phyloP scores from a whole-genome alignment of 768 basidiomycete genomes.

The Tephrocybe rancida region DNA sequence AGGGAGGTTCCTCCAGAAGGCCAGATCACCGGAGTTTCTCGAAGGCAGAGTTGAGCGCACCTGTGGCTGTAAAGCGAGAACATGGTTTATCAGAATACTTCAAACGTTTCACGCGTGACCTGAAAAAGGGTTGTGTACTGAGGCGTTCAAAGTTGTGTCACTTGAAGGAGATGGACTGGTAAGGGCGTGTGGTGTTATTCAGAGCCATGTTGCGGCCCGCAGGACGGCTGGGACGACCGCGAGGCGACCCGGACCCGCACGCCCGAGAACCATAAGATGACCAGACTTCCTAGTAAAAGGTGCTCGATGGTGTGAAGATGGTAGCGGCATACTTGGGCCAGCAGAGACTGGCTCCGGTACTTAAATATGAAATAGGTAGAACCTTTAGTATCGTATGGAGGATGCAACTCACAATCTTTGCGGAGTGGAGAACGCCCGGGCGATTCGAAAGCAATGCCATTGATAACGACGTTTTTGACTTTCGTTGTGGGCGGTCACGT shows the following conservation, averaged over 20 bases:
- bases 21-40: slow-evolving; percentile 29
- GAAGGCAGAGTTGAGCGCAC: slow-evolving; percentile 50
- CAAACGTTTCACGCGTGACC: slow-evolving; percentile 52
- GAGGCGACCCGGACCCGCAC: slow-evolving; percentile 64
- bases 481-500: slow-evolving; percentile 36
- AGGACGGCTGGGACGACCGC: slow-evolving; percentile 42
- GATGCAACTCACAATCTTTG: slow-evolving; percentile 73
- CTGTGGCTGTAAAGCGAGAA: slow-evolving; percentile 92
- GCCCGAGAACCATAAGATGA: slow-evolving; percentile 57
- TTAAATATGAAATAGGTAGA: slow-evolving; percentile 23
- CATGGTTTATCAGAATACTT: slow-evolving; percentile 86
- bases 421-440: slow-evolving; percentile 85
- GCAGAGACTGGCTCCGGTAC: slow-evolving; percentile 43
- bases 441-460: slow-evolving; percentile 86
- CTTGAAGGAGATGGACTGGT: slow-evolving; percentile 54
- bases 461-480: slow-evolving; percentile 77
- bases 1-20: slow-evolving; percentile 23
- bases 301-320: slow-evolving; percentile 23
- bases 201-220: slow-evolving; percentile 69
- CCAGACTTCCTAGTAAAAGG: slow-evolving; percentile 48
- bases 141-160: neutral
- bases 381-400: slow-evolving; percentile 5
- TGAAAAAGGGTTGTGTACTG: slow-evolving; percentile 23
- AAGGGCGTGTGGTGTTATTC: slow-evolving; percentile 61
- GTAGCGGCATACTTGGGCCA: slow-evolving; percentile 26